Conservation (phyloP, 495 filamentous ascomycete species). For the Parathielavia appendiculata region DNA sequence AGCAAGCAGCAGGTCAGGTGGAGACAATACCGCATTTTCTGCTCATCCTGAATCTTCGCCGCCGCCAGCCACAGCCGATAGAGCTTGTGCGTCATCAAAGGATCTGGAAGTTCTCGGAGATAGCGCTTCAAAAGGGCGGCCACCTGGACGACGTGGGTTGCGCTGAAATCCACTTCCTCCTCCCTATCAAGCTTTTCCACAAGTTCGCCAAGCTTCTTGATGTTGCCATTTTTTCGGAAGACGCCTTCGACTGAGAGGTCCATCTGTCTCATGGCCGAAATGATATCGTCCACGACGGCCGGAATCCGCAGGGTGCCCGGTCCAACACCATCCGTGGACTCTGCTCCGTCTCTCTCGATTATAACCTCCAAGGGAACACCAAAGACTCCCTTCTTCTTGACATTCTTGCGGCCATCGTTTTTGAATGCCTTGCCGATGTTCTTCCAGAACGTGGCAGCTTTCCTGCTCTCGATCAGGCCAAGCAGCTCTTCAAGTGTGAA, state of each 20-base stretch:
- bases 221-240: constrained; percentile 98
- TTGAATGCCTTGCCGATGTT: constrained; percentile 97
- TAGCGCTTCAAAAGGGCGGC: constrained; percentile 95
- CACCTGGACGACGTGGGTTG: constrained; percentile 85
- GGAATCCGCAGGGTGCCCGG: constrained; percentile 85
- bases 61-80: constrained; percentile 86
- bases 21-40: constrained; percentile 75
- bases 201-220: constrained; percentile 79
- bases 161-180: constrained; percentile 72
- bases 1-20: constrained; percentile 92
- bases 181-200: constrained; percentile 77
- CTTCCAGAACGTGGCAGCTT: constrained; percentile 86
- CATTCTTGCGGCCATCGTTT: constrained; percentile 65
- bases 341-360: constrained; percentile 87
- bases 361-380: constrained; percentile 79
- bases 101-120: constrained; percentile 90
- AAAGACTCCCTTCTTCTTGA: constrained; percentile 92
- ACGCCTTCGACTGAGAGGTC: constrained; percentile 98
- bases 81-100: constrained; percentile 89
- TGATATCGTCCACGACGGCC: constrained; percentile 81
- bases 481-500: constrained; percentile 95
- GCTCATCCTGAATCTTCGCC: constrained; percentile 80
- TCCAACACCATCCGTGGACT: constrained; percentile 92
- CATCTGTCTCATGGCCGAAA: constrained; percentile 94
- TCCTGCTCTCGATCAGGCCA: constrained; percentile 85